These are phyloP conservation scores for Cyberlindnera maclurae DNA, from an alignment of 805 yeast species.

Conservation along the genomic window DNA sequence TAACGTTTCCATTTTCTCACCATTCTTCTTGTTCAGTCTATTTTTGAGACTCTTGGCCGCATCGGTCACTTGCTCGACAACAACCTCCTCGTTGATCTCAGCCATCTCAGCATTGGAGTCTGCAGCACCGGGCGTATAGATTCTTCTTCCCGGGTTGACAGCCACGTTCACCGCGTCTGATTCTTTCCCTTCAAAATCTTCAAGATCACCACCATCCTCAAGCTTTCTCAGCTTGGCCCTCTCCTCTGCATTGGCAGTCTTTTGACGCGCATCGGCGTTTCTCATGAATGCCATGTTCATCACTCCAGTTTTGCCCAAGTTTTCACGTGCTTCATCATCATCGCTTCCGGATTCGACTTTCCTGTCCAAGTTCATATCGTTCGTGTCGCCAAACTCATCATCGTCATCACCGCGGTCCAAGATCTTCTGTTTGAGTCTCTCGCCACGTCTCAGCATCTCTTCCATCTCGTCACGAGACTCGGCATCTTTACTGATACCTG, in stretches of 20 bases:
- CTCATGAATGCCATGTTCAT: conserved; percentile 94
- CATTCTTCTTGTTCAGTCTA: conserved; percentile 24
- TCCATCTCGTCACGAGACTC: conserved; percentile 84
- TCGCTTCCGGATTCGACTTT: conserved; percentile 37
- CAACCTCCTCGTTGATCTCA: conserved; percentile 29
- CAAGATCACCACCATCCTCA: conserved; percentile 39
- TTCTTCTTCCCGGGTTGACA: conserved; percentile 72
- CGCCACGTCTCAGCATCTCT: conserved; percentile 89
- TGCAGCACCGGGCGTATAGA: conserved; percentile 54
- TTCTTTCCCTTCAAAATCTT: conserved; percentile 29
- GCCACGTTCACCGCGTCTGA: conserved; percentile 39
- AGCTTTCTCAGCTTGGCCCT: conserved; percentile 44
- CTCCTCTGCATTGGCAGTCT: conserved; percentile 48
- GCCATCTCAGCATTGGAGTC: conserved; percentile 26
- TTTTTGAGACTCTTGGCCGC: conserved; percentile 39
- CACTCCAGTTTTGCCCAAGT: conserved; percentile 79
- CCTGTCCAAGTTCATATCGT: conserved; percentile 43
- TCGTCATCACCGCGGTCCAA: conserved; percentile 44
- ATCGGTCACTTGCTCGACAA: conserved; percentile 44
- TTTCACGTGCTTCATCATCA: conserved; percentile 28
- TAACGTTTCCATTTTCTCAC: background rate
- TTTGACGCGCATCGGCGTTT: conserved; percentile 71
- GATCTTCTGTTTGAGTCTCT: conserved; percentile 63
- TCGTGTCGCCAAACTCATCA: conserved; percentile 33
- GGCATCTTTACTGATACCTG: conserved; percentile 85